Evolutionary conservation across 306 rosid species (phyloP), one percentile per base, ranked within the genome.

Genomic region (Arachis hypogaea): DNA sequence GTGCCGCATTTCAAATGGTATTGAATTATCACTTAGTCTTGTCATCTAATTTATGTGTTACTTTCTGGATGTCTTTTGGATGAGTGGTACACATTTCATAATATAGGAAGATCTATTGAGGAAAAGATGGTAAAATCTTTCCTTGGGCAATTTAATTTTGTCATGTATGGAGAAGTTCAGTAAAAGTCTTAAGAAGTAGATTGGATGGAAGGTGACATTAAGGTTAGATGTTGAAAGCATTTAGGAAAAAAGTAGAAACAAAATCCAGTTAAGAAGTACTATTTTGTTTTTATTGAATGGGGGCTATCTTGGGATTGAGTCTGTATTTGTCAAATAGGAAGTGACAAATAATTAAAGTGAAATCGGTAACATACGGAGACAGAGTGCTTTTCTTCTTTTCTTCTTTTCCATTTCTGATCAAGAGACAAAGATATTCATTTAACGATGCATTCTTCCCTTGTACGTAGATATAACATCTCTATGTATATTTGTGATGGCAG

Each of bases 1-100:
- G 94, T 38, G 94, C 97, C 69, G 97, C 92, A 74, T 94, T 94
- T 84, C 98, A 91, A 76, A 86, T 89, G 97, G 97, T 91, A 93
- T 47, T 47, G 67, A 69, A 28, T 76, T 33, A 57, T 54, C 43
- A 47, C 71, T 72, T 52, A 51, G 59, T 63, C 49, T 70, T 67
- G 18, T 77, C 63, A 45, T 36, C 66, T 72, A 56, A 58, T 71
- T 41, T 66, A 50, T 66, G 11, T 45, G 57, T 50, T 50, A 6
- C 18, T 50, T 50, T 50, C 4, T 6, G 10, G 12, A 50, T 50
- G 16, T 50, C 11, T 5, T 5, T 50, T 50, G 16, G 55, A 50
- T 50, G 16, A 50, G 18, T 11, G 55, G 55, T 33, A 50, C 16
- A 49, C n/a, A 9, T 6, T 9, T 9, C 4, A 50, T 14, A 50